Base-by-base conservation (phyloP, 257 asterid genomes). In the Mitragyna speciosa region DNA sequence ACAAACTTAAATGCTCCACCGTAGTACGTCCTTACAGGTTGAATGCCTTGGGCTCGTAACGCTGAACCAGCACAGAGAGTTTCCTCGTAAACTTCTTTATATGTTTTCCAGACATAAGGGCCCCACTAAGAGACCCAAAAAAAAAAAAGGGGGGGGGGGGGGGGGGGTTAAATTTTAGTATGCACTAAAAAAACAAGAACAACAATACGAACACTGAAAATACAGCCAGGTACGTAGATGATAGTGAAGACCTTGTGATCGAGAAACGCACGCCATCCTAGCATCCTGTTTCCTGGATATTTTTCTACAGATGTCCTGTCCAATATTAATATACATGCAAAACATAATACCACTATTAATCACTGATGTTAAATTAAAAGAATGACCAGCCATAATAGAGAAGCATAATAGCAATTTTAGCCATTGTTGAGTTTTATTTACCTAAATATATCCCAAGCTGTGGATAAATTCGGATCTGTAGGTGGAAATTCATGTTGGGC, bases 381-480 rank as follows among this genome's bases (percentile, higher is more conserved):
- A 24, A n/a, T 22, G 26, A 20, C 26, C 67, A 24, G 12, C 67
- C 31, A 61, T 26, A 61, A 61, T 2, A 61, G 10, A 24, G 4
- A 36, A 63, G 69, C 69, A n/a, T 63, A 0, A 63, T 15, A n/a
- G 15, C 7, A 10, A 63, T 17, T 45, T 15, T 31, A 28, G 5
- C 12, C 47, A 22, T 5, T 36, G n/a, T 36, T 28, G 20, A 77
- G 26, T 1, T 61, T 31, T 7, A 47, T 49, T 85, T 74, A 92
- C 98, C 95, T 89, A 85, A 93, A 91, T 78, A 93, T 80, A 0
- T 91, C 88, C 98, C 98, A 95, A 83, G 91, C 85, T 45, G 98
- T 95, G 64, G 90, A 82, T 30, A 87, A 80, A 43, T 86, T 79
- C 33, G 93, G 92, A 89, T 93, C 89, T 20, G 77, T 51, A 7